Base-by-base conservation (phyloP, 2,329 filamentous ascomycete genomes). In the Claviceps spartinae region DNA sequence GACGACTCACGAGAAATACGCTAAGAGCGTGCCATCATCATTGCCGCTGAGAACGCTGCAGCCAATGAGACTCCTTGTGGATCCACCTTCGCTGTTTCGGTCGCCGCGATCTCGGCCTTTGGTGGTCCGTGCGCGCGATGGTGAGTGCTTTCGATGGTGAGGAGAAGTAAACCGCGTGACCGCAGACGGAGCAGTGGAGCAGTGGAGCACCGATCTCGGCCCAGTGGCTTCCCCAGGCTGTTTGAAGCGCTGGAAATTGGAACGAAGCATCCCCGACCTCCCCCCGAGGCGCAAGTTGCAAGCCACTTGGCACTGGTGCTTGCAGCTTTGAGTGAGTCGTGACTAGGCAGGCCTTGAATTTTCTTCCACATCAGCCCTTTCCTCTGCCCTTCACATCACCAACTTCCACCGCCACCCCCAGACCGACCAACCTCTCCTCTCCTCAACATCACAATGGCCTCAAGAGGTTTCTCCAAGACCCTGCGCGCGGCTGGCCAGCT, bases 381-480 rank as follows among this genome's bases (percentile, higher is more conserved):
- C 54, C 50, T 52, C 52, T 20, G 6, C 46, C 20, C 18, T 20
- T 48, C 22, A 22, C 37, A 30, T n/a, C 37, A 38, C 34, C 52
- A 54, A 54, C 57, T 63, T 63, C 57, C 46, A 58, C 59, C 61
- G 59, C 56, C 11, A 18, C 18, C 30, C 18, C 40, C 41, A 43
- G n/a, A 44, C 20, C 24, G 30, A 60, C 62, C 59, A 63, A 59
- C 56, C 58, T 56, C 55, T 49, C 57, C 58, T 52, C 56, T 51
- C 49, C 55, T 52, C 42, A 47, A 55, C 45, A 55, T 43, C 71
- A 79, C 69, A 74, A 90, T 91, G 86, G 85, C 86, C 69, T 86
- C 86, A 65, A 79, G 85, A 73, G 81, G 74, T 74, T 77, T 88
- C 75, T 78, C 78, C 65, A 82, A 79, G 75, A 77, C 80, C 67